Base-by-base conservation (phyloP, 768 basidiomycete species). In the Leucogyrophana mollusca region DNA sequence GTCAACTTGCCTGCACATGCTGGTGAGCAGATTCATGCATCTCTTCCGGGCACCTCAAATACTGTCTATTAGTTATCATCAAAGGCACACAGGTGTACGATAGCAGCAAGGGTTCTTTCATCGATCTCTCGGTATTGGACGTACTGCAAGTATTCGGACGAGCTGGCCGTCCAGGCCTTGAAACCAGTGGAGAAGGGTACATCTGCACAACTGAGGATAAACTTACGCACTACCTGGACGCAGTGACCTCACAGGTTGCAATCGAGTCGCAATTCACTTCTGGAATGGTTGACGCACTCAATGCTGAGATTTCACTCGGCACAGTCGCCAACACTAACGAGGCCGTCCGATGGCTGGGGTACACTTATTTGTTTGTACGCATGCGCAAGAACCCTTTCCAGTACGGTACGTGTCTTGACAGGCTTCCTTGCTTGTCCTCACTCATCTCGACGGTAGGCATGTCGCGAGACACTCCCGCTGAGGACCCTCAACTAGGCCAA, bases 1-100 rank as follows among this genome's bases (percentile, higher is more conserved):
- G 96, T 99, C 55, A 99, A 99, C 66, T 72, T 99, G 52, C 96
- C 96, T 25, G 96, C 96, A 14, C 95, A 98, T 68, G 96, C 96
- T 46, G 92, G 90, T 90, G 51, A 52, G 70, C 57, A 42, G 45
- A 52, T 45, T 45, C 38, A 52, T 13, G 54, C 37, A n/a, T 14
- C 42, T 38, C 10, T 40, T 38, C n/a, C 42, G 14, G 33, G 14
- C 20, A 18, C 40, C 37, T 48, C 33, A 52, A 42, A 52, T 45
- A 52, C 32, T 13, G 16, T 7, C 36, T 44, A 25, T 43, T 44
- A 90, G 94, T 96, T 44, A 69, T 96, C 53, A 97, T 96, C 72
- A 99, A 99, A 67, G 96, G 96, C 8, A 99, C 96, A 1, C 91
- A 98, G 57, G 77, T 99, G 2, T 99, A 98, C 61, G 91, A 99